Base-by-base conservation (phyloP, 129 eudicot species). In the Mikania micrantha region DNA sequence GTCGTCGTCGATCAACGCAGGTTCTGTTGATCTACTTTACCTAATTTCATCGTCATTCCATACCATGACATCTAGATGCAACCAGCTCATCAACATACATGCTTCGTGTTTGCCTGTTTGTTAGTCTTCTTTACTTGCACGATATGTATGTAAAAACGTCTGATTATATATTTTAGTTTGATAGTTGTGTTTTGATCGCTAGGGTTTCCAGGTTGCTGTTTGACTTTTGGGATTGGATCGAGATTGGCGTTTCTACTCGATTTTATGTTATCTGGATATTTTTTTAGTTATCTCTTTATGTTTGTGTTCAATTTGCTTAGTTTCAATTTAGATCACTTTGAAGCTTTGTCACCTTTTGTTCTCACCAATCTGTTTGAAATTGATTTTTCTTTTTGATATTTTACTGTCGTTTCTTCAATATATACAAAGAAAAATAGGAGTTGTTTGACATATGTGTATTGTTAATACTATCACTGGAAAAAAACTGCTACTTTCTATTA, bases 161-260 rank as follows among this genome's bases (percentile, higher is more conserved):
- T 60, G 40, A 70, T 19, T 41, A 28, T 66, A 28, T n/a, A 25
- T 40, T 29, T 28, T 21, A 11, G 12, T 32, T 44, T 21, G 3
- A 28, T 78, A 53, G 6, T 63, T 76, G 10, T 4, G 15, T 9
- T 9, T 11, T 39, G 62, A 50, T 42, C 34, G 39, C 68, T 75
- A 75, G 80, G 74, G 74, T 69, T 75, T 42, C 67, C 29, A 71
- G 58, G 67, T 20, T 58, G 20, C 15, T 67, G 63, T 75, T 75
- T 75, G 80, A 75, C 74, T 75, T 67, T 60, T 74, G 22, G 13
- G 32, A 24, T 60, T 35, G 63, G 79, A 75, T 75, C 74, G 11
- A 8, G 39, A 9, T 40, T 21, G 19, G 24, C 49, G 32, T 57
- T 42, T 54, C 49, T 65, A 42, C 11, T 62, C 35, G 72, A 48